Percentiles rank a stretch among this genome's conserved stretches.
phyloP scores from a whole-genome alignment of 108 stramenopile species.

The Pseudonitzschia delicatissima region DNA sequence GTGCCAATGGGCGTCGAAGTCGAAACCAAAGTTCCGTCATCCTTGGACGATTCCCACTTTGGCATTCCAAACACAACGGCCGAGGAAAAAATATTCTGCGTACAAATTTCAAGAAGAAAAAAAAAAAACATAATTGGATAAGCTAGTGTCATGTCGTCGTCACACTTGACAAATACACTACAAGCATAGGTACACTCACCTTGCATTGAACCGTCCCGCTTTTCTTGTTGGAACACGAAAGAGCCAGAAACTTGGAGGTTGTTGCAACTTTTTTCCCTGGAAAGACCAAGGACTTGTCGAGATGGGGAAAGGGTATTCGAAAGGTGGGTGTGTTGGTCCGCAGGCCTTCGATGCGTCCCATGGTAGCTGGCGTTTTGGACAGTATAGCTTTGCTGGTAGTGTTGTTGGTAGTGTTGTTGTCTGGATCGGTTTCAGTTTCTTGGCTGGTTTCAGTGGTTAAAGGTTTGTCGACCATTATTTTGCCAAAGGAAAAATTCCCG shows the following conservation, averaged over 20 bases:
- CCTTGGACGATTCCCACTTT: slow-evolving; percentile 26
- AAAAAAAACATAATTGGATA: neutral
- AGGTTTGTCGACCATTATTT: neutral
- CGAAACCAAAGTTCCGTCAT: neutral
- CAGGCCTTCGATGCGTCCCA: slow-evolving; percentile 39
- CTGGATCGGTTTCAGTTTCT: neutral
- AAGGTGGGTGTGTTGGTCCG: slow-evolving; percentile 28
- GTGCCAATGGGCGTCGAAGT: neutral
- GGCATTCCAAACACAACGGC: slow-evolving; percentile 66
- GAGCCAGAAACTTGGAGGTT: slow-evolving; percentile 34
- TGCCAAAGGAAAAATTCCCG: slow-evolving; percentile 30
- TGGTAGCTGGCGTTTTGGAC: no score
- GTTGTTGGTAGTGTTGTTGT: slow-evolving; percentile 24
- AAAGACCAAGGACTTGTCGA: slow-evolving; percentile 25
- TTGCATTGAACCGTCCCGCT: slow-evolving; percentile 51
- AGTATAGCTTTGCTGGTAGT: no score
- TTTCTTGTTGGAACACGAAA: slow-evolving; percentile 30
- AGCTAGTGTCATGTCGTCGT: neutral
- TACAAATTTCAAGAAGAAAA: neutral
- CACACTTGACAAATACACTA: neutral
- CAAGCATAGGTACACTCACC: slow-evolving; percentile 6
- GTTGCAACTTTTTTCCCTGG: slow-evolving; percentile 40
- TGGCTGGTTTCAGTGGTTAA: neutral
- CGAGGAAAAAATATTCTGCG: slow-evolving; percentile 60
- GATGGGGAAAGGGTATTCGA: slow-evolving; percentile 31